Evolutionary conservation across 2,329 filamentous ascomycete genomes (phyloP).

Genomic region (Magnaporthales sp.): DNA sequence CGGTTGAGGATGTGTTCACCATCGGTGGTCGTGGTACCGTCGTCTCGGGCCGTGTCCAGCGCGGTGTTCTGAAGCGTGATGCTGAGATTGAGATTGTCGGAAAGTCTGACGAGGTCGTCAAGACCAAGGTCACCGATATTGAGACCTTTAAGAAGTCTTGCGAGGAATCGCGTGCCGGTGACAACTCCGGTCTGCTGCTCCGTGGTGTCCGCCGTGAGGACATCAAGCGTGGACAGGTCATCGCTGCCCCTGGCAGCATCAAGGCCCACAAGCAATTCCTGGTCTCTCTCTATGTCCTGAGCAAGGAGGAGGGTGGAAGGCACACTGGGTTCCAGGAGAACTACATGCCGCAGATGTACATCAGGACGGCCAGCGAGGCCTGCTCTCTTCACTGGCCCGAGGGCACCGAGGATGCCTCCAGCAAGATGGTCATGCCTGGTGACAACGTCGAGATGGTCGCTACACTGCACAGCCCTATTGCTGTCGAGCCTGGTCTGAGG

Average conservation of each 20-base stretch:
- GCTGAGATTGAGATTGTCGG: conserved; percentile 91
- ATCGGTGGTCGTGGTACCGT: conserved; percentile 93
- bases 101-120: conserved; percentile 73
- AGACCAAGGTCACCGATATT: conserved; percentile 99
- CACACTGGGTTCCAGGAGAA: conserved; percentile 93
- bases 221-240: conserved; percentile 87
- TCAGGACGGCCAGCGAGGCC: conserved; percentile 80
- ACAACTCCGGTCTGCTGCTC: conserved; percentile 96
- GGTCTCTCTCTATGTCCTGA: conserved; percentile 91
- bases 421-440: conserved; percentile 91
- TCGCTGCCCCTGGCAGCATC: conserved; percentile 72
- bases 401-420: conserved; percentile 59
- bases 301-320: conserved; percentile 95
- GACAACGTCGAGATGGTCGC: conserved; percentile 98
- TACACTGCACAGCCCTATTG: conserved; percentile 75
- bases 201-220: conserved; percentile 96
- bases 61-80: conserved; percentile 88
- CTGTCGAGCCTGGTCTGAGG: conserved; percentile 83
- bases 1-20: conserved; percentile 87
- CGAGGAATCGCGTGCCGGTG: conserved; percentile 89
- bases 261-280: conserved; percentile 90
- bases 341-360: conserved; percentile 94
- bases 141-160: conserved; percentile 99
- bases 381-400: conserved; percentile 81
- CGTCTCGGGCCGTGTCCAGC: conserved; percentile 93